These are phyloP conservation scores for Rheum nobile DNA, from an alignment of 148 eudicot genomes.

Conservation along the genomic window DNA sequence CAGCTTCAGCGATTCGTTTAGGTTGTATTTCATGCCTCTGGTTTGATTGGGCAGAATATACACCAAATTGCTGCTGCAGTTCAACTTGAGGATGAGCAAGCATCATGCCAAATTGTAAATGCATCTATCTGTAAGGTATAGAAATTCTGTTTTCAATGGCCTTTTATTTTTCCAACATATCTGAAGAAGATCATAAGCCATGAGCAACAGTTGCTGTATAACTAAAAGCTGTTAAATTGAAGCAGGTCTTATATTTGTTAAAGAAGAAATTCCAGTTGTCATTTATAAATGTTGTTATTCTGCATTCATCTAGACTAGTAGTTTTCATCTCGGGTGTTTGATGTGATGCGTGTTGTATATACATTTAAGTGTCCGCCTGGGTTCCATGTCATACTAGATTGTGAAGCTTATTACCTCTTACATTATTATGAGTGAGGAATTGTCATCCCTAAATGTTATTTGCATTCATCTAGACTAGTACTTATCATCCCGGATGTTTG, in stretches of 20 bases:
- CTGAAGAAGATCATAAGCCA: not conserved
- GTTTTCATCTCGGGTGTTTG: not conserved
- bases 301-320: not conserved
- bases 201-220: not conserved
- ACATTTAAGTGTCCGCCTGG: not conserved
- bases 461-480: not conserved
- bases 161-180: not conserved
- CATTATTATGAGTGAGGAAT: not conserved
- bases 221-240: not conserved
- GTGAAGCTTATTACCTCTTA: not conserved
- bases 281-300: not conserved
- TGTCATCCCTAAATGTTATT: not conserved
- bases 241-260: not conserved
- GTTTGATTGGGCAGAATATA: constrained; percentile 44
- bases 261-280: not conserved
- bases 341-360: not conserved
- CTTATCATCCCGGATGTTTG: not conserved
- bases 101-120: constrained; percentile 31
- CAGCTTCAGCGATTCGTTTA: not conserved
- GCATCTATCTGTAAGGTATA: constrained; percentile 71
- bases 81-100: constrained; percentile 27
- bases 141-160: not conserved
- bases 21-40: not conserved
- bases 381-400: not conserved
- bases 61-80: constrained; percentile 35